Percentiles rank a stretch among this genome's conserved stretches.
phyloP scores from a whole-genome alignment of 352 stramenopile genomes.

The Phytophthora fragariae region DNA sequence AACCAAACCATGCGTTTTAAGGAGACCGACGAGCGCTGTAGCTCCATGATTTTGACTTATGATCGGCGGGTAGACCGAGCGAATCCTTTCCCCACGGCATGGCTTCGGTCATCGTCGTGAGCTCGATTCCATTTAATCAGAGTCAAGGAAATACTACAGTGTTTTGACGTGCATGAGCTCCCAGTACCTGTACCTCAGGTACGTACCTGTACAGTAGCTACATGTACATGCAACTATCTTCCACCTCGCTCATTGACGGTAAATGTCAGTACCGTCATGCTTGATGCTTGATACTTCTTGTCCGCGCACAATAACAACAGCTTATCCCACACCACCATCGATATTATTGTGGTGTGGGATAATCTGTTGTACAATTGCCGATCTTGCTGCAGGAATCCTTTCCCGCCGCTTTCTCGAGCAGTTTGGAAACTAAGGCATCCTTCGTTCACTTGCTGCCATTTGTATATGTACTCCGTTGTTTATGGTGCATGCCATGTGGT shows the following conservation, averaged over 20 bases:
- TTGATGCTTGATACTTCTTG: too few species aligned
- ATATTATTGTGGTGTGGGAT: background rate
- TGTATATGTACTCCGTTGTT: too few species aligned
- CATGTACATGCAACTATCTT: background rate
- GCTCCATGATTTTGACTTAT: background rate
- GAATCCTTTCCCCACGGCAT: background rate
- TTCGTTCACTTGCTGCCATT: too few species aligned
- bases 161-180: background rate
- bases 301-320: background rate
- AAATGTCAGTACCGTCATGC: background rate
- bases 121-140: background rate
- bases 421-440: background rate
- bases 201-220: background rate
- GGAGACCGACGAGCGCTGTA: background rate
- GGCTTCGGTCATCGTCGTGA: background rate
- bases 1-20: background rate
- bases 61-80: background rate
- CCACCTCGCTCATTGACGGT: background rate
- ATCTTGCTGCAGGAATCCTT: background rate
- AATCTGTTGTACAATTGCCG: background rate
- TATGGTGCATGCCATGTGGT: too few species aligned
- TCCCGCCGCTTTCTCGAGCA: background rate
- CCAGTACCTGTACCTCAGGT: too few species aligned
- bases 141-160: background rate
- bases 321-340: background rate